Conservation (phyloP, 108 stramenopile genomes). For the Nitzschia inconspicua region DNA sequence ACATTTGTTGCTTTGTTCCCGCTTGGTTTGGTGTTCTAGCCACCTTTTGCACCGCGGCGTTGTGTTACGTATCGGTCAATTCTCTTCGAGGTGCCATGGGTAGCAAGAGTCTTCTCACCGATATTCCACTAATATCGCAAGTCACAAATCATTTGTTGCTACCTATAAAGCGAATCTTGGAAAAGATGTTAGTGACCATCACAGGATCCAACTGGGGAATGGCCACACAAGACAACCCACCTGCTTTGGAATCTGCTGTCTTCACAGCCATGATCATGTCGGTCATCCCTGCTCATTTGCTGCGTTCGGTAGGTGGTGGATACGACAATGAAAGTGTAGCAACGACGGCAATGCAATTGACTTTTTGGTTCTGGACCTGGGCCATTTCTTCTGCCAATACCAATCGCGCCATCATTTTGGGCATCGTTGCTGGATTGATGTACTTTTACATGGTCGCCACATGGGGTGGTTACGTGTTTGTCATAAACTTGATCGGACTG, state of each 20-base stretch:
- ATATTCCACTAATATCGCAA: constrained; percentile 48
- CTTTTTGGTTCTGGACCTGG: constrained; percentile 88
- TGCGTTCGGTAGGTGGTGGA: constrained; percentile 88
- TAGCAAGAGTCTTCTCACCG: constrained; percentile 41
- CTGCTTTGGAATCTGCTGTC: constrained; percentile 50
- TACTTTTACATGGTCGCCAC: constrained; percentile 99
- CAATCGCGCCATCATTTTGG: constrained; percentile 19
- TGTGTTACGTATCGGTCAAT: constrained; percentile 55
- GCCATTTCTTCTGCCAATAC: constrained; percentile 31
- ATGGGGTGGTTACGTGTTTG: constrained; percentile 99
- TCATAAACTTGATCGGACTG: constrained; percentile 93
- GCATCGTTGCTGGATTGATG: constrained; percentile 53
- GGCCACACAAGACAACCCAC: constrained; percentile 25
- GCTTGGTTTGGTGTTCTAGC: constrained; percentile 89
- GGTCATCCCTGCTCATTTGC: constrained; percentile 85
- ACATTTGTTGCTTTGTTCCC: constrained; percentile 90
- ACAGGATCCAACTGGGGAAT: constrained; percentile 39
- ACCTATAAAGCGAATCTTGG: constrained; percentile 31
- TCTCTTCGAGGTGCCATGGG: not conserved
- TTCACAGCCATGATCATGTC: constrained; percentile 74
- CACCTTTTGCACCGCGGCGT: constrained; percentile 56
- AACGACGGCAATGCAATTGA: constrained; percentile 85
- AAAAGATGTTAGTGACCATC: constrained; percentile 31
- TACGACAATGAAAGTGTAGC: constrained; percentile 98
- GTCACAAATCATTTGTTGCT: constrained; percentile 20